Percentiles rank a stretch among this genome's conserved stretches.
Evolutionary conservation across 208 protist species (phyloP).

Genomic region (Wallacemonas sp.): DNA sequence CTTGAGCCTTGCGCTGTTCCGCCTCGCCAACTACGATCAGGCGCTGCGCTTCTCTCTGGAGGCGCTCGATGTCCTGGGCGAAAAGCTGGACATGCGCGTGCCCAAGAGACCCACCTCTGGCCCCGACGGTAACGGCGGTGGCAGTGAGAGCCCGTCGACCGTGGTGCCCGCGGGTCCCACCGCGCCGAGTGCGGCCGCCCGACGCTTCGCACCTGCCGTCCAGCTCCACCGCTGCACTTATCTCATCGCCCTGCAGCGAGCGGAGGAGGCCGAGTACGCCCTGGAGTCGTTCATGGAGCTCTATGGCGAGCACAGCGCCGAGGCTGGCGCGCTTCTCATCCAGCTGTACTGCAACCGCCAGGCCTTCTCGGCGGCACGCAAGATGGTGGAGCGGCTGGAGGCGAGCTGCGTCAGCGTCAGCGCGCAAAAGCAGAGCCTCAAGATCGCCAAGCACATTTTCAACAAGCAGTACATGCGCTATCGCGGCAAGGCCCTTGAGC

Average conservation of each 20-base stretch:
- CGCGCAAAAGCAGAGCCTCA: slow-evolving; percentile 31
- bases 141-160: not conserved
- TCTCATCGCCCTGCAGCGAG: slow-evolving; percentile 71
- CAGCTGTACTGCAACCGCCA: slow-evolving; percentile 85
- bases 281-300: slow-evolving; percentile 54
- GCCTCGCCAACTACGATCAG: slow-evolving; percentile 62
- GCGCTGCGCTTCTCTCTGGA: slow-evolving; percentile 80
- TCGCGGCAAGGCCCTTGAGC: slow-evolving; percentile 64
- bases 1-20: slow-evolving; percentile 73
- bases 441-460: slow-evolving; percentile 80
- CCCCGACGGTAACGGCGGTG: too few relatives aligned
- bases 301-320: slow-evolving; percentile 35
- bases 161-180: too few relatives aligned
- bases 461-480: slow-evolving; percentile 67
- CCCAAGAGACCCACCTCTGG: not conserved
- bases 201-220: slow-evolving; percentile 40
- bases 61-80: slow-evolving; percentile 48
- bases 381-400: slow-evolving; percentile 59
- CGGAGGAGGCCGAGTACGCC: slow-evolving; percentile 79
- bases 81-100: slow-evolving; percentile 13
- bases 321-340: slow-evolving; percentile 63
- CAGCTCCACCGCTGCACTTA: slow-evolving; percentile 79
- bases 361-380: slow-evolving; percentile 64
- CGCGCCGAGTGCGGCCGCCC: not conserved
- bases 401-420: slow-evolving; percentile 10